Evolutionary conservation across 257 asterid genomes (phyloP).

Genomic region (Pogostemon cablin): DNA sequence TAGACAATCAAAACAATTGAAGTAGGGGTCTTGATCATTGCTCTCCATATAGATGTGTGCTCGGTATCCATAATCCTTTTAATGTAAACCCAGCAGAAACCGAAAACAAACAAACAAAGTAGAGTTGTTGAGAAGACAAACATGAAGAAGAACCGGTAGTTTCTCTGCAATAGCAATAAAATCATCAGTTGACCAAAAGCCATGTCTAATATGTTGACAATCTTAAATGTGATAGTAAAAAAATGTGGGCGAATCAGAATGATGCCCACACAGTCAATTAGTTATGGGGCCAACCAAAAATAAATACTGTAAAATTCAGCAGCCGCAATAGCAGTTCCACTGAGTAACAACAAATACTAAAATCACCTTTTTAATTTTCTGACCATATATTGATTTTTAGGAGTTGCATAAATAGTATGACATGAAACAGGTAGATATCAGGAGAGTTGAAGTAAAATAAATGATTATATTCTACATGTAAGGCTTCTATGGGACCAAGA

Average conservation of each 20-base stretch:
- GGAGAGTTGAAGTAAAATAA: not conserved
- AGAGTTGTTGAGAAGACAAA: slow-evolving; percentile 97
- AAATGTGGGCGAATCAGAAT: not conserved
- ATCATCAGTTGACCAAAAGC: slow-evolving; percentile 13
- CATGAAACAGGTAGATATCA: not conserved
- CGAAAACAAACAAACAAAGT: slow-evolving; percentile 84
- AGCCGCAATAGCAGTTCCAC: not conserved
- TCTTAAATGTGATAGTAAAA: not conserved
- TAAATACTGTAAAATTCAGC: not conserved
- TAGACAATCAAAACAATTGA: slow-evolving; percentile 86
- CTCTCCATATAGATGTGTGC: slow-evolving; percentile 76
- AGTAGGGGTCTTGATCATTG: slow-evolving; percentile 91
- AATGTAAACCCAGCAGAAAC: slow-evolving; percentile 95
- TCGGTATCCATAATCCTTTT: slow-evolving; percentile 70
- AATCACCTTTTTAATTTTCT: slow-evolving; percentile 1
- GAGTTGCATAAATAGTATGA: not conserved
- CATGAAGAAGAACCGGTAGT: slow-evolving; percentile 99
- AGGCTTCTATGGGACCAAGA: not conserved
- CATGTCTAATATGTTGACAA: slow-evolving; percentile 14
- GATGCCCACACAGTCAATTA: slow-evolving; percentile 12
- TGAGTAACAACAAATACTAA: not conserved
- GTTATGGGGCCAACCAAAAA: not conserved
- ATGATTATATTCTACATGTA: not conserved
- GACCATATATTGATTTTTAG: not conserved
- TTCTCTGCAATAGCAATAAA: slow-evolving; percentile 63